Conservation (phyloP, 306 rosid species). For the Luffa aegyptiaca region DNA sequence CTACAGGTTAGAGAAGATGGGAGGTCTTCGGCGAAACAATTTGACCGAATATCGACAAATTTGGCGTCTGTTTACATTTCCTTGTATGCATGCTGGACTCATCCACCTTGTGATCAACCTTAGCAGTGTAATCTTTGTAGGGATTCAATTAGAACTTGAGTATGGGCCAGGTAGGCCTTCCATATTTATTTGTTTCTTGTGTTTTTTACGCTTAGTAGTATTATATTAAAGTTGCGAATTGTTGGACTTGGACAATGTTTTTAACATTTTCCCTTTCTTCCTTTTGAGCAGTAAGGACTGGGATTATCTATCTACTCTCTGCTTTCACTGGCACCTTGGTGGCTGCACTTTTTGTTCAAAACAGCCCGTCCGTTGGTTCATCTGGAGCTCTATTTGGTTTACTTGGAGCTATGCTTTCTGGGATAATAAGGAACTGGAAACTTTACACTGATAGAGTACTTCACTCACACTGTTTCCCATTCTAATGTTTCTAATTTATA, state of each 20-base stretch:
- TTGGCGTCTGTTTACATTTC: slow-evolving; percentile 87
- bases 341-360: slow-evolving; percentile 75
- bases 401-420: slow-evolving; percentile 67
- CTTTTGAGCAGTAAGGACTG: slow-evolving; percentile 53
- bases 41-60: slow-evolving; percentile 44
- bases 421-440: slow-evolving; percentile 61
- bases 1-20: slow-evolving; percentile 77
- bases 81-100: slow-evolving; percentile 68
- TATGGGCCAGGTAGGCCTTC: slow-evolving; percentile 50
- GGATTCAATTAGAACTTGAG: slow-evolving; percentile 67
- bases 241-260: not conserved
- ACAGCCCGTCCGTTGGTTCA: slow-evolving; percentile 56
- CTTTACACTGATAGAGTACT: slow-evolving; percentile 54
- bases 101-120: slow-evolving; percentile 77
- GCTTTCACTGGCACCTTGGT: slow-evolving; percentile 65
- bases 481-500: not conserved
- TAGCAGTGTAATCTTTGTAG: slow-evolving; percentile 53
- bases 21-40: slow-evolving; percentile 48
- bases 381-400: slow-evolving; percentile 78
- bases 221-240: not conserved
- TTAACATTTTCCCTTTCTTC: slow-evolving; percentile 6
- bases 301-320: slow-evolving; percentile 63
- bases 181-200: not conserved
- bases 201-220: not conserved
- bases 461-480: slow-evolving; percentile 11